Percentiles rank a stretch among this genome's conserved stretches.
Evolutionary conservation across 208 protist genomes (phyloP).

Genomic region (Spongospora subterranea): DNA sequence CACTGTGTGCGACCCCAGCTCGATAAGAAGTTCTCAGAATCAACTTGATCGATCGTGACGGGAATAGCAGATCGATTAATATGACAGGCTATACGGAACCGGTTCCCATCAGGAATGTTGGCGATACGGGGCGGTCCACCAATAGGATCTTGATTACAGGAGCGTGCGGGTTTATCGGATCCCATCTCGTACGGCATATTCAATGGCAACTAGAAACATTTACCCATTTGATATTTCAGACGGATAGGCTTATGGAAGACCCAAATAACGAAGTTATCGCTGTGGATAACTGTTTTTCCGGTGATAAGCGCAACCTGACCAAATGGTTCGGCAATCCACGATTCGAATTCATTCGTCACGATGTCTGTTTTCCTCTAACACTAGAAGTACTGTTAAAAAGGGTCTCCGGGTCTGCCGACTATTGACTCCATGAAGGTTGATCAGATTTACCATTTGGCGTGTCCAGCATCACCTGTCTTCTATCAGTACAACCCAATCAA

Average conservation of each 20-base stretch:
- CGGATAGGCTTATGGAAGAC: constrained; percentile 78
- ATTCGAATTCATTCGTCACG: constrained; percentile 86
- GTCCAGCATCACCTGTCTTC: constrained; percentile 86
- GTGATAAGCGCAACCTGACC: constrained; percentile 76
- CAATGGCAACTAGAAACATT: background rate
- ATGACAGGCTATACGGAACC: no score
- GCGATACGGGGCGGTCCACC: background rate
- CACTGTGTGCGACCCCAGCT: no score
- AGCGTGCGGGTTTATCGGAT: constrained; percentile 93
- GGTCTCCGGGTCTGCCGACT: background rate
- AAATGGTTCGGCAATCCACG: constrained; percentile 77
- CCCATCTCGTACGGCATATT: constrained; percentile 77
- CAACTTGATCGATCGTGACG: no score
- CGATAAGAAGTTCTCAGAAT: no score
- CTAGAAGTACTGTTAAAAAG: constrained; percentile 59
- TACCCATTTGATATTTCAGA: constrained; percentile 1
- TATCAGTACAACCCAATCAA: constrained; percentile 89
- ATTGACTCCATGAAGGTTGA: constrained; percentile 73
- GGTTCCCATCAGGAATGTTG: constrained; percentile 53
- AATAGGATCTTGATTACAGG: constrained; percentile 79
- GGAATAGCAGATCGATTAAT: no score
- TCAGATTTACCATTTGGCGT: constrained; percentile 91
- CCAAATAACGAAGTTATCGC: constrained; percentile 65
- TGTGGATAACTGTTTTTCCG: constrained; percentile 90
- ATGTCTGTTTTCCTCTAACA: constrained; percentile 66